A percentile compares a stretch with the other conserved stretches of the same genome.
Conservation (phyloP, 129 eudicot genomes). For the Kitagawia praeruptora region DNA sequence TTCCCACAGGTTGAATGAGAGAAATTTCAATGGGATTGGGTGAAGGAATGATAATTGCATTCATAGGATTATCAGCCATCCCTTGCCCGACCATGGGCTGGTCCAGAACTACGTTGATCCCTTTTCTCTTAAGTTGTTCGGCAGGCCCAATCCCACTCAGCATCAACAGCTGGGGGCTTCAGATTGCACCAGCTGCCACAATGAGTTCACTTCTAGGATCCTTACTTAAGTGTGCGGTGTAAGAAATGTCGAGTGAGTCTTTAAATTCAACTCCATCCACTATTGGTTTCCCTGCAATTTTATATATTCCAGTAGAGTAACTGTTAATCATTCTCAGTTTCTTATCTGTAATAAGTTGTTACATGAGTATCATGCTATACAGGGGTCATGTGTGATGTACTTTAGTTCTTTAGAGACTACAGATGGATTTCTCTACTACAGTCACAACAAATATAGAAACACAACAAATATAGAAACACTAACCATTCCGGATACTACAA, state of each 20-base stretch:
- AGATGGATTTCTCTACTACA: background rate
- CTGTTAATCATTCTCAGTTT: background rate
- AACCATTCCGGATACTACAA: too few species aligned
- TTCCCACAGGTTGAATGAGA: too few species aligned
- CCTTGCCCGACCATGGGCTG: conserved; percentile 78
- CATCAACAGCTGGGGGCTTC: conserved; percentile 80
- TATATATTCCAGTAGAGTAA: background rate
- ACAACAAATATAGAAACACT: too few species aligned
- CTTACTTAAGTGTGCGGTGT: conserved; percentile 40
- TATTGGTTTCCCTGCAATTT: conserved; percentile 29
- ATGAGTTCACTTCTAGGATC: conserved; percentile 55
- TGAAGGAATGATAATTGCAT: too few species aligned
- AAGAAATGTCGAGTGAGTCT: conserved; percentile 39
- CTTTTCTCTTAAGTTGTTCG: conserved; percentile 35
- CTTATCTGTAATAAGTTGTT: background rate
- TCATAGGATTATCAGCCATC: conserved; percentile 77
- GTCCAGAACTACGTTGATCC: conserved; percentile 43
- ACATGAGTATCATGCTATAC: background rate
- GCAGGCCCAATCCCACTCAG: conserved; percentile 73
- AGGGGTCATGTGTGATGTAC: background rate
- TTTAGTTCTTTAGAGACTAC: background rate
- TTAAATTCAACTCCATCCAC: conserved; percentile 57
- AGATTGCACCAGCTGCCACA: conserved; percentile 72
- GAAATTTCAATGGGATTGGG: too few species aligned
- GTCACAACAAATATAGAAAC: too few species aligned